Percentiles rank a stretch among this genome's conserved stretches.
Conservation (phyloP, 2,329 filamentous ascomycete species). For the Escovopsis sp. region DNA sequence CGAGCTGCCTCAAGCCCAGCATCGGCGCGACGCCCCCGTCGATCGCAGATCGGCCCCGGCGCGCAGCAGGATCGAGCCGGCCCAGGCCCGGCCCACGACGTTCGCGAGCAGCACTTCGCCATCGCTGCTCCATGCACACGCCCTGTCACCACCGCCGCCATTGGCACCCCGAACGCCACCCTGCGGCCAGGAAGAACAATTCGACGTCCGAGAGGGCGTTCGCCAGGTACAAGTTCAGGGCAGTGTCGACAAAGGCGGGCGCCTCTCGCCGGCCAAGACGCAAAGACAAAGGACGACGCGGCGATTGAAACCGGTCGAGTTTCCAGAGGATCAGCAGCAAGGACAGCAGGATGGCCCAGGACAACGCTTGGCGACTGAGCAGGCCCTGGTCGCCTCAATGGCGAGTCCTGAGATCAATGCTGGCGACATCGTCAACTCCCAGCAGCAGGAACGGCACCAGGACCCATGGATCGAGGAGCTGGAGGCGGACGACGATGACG, state of each 20-base stretch:
- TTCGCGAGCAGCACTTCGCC: too few relatives aligned
- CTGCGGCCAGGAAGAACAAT: slow-evolving; percentile 14
- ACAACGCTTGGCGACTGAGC: too few relatives aligned
- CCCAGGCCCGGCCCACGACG: neutral
- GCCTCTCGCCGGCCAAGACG: neutral
- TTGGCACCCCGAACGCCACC: slow-evolving; percentile 13
- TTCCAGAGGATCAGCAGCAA: neutral
- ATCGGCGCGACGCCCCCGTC: slow-evolving; percentile 8
- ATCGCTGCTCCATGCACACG: too few relatives aligned
- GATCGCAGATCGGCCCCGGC: slow-evolving; percentile 11
- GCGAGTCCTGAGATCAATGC: too few relatives aligned
- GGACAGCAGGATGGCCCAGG: too few relatives aligned
- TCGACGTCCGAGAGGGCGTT: neutral
- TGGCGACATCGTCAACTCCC: too few relatives aligned
- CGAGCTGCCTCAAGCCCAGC: slow-evolving; percentile 16
- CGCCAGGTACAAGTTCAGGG: neutral
- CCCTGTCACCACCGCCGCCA: too few relatives aligned
- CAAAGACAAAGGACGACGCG: slow-evolving; percentile 7
- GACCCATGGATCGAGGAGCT: too few relatives aligned
- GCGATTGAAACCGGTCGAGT: slow-evolving; percentile 13
- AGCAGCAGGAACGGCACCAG: too few relatives aligned
- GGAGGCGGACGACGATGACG: too few relatives aligned
- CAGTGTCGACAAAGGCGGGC: neutral
- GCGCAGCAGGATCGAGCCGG: neutral
- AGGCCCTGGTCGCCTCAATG: too few relatives aligned